These are phyloP conservation scores for Termitomyces sp. DNA, from an alignment of 1,284 basidiomycete species.

Conservation along the genomic window DNA sequence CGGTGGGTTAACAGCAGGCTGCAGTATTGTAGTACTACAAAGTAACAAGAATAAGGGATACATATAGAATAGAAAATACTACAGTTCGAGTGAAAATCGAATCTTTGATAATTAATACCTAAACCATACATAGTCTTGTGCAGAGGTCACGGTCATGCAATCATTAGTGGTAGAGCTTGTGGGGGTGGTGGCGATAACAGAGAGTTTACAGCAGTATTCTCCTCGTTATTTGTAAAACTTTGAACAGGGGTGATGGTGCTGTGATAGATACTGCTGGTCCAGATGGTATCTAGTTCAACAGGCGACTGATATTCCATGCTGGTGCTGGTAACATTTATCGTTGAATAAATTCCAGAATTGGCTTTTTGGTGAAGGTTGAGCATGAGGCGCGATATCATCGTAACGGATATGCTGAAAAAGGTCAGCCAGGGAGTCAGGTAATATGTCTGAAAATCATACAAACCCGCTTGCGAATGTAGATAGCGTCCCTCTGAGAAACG, in stretches of 20 bases:
- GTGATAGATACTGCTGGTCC: conserved; percentile 8
- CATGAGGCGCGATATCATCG: conserved; percentile 39
- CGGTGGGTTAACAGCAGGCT: no score
- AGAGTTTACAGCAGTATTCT: background rate
- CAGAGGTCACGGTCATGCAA: no score
- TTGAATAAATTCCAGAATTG: conserved; percentile 25
- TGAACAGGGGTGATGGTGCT: background rate
- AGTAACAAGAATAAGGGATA: no score
- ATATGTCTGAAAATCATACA: conserved; percentile 6
- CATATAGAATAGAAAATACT: background rate
- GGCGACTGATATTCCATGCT: conserved; percentile 10
- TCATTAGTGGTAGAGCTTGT: background rate
- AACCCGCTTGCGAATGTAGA: conserved; percentile 40
- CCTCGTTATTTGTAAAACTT: conserved; percentile 4
- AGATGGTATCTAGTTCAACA: conserved; percentile 19
- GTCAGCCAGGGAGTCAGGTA: background rate
- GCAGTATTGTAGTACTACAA: no score
- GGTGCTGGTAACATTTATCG: conserved; percentile 6
- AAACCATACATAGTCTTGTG: background rate
- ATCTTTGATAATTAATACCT: background rate
- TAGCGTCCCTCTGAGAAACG: conserved; percentile 32
- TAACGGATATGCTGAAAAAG: conserved; percentile 30
- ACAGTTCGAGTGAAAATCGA: background rate
- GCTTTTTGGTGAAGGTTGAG: conserved; percentile 35
- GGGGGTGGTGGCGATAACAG: no score